These are phyloP conservation scores for Ilex asprella DNA, from an alignment of 257 asterid genomes.

Conservation along the genomic window DNA sequence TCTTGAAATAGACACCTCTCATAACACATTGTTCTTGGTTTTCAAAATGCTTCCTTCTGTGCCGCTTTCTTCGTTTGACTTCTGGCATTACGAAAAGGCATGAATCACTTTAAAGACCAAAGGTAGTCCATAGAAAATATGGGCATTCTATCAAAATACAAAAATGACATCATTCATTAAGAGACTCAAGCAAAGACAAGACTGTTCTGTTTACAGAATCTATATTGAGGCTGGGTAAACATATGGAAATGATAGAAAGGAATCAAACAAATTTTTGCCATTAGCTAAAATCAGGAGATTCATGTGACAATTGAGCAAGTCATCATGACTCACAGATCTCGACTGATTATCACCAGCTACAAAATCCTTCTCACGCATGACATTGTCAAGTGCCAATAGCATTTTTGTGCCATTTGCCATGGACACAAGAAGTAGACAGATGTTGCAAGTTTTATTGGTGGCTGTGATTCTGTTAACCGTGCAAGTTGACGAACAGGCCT, in stretches of 20 bases:
- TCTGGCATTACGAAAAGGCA: conserved; percentile 30
- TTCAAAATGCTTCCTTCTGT: conserved; percentile 77
- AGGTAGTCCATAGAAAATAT: background rate
- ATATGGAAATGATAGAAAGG: background rate
- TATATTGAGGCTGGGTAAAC: too few species aligned
- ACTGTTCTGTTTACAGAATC: too few species aligned
- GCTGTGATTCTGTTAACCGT: background rate
- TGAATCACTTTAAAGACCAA: conserved; percentile 2
- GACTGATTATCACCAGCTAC: background rate
- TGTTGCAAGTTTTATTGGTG: background rate
- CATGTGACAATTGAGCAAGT: background rate
- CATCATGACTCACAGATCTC: background rate
- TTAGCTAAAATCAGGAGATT: background rate
- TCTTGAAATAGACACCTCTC: conserved; percentile 95
- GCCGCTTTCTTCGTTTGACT: conserved; percentile 77
- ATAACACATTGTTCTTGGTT: conserved; percentile 68
- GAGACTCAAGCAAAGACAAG: background rate
- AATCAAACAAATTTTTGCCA: background rate
- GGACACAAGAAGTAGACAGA: background rate
- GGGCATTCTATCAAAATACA: background rate
- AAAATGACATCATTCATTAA: background rate
- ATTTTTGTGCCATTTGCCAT: background rate
- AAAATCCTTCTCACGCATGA: too few species aligned
- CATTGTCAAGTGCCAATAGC: too few species aligned
- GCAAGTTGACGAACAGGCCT: background rate